Conservation (phyloP, 2,329 filamentous ascomycete species). For the Cladosporium colombiae region DNA sequence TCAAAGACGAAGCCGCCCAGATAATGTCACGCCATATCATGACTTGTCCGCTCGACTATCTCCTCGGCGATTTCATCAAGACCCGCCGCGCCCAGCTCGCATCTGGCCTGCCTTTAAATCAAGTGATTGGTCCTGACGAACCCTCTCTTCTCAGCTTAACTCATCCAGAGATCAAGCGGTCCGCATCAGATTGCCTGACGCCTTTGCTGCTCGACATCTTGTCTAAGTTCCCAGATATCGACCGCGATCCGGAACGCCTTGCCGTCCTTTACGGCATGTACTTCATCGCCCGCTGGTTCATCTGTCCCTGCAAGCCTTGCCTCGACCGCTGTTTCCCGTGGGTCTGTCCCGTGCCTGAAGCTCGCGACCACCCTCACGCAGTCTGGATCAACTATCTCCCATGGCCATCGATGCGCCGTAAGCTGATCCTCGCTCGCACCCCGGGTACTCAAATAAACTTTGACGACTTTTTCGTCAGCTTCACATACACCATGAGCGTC, state of each 20-base stretch:
- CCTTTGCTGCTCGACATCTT: constrained; percentile 85
- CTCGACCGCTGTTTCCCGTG: constrained; percentile 76
- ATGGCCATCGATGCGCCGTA: constrained; percentile 75
- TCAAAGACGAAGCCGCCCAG: neutral
- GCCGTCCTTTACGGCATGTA: constrained; percentile 86
- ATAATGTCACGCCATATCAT: neutral
- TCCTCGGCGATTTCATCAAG: constrained; percentile 78
- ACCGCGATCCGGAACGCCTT: constrained; percentile 76
- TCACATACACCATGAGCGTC: constrained; percentile 71
- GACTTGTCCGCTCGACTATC: constrained; percentile 74
- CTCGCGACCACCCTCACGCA: constrained; percentile 69
- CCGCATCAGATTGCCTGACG: constrained; percentile 61
- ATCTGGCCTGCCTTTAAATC: constrained; percentile 63
- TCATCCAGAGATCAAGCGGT: constrained; percentile 57
- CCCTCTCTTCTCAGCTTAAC: constrained; percentile 78
- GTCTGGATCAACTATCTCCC: constrained; percentile 82
- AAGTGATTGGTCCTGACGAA: constrained; percentile 74
- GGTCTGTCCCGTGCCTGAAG: constrained; percentile 65
- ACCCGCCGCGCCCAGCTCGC: constrained; percentile 66
- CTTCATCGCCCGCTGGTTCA: constrained; percentile 78
- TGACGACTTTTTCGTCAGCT: constrained; percentile 81
- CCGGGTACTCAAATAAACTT: constrained; percentile 55
- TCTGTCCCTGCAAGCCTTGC: constrained; percentile 76
- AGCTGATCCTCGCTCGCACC: constrained; percentile 50
- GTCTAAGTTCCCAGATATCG: constrained; percentile 77